phyloP scores from a whole-genome alignment of 305 asterid species.

The Fraxinus latifolia region DNA sequence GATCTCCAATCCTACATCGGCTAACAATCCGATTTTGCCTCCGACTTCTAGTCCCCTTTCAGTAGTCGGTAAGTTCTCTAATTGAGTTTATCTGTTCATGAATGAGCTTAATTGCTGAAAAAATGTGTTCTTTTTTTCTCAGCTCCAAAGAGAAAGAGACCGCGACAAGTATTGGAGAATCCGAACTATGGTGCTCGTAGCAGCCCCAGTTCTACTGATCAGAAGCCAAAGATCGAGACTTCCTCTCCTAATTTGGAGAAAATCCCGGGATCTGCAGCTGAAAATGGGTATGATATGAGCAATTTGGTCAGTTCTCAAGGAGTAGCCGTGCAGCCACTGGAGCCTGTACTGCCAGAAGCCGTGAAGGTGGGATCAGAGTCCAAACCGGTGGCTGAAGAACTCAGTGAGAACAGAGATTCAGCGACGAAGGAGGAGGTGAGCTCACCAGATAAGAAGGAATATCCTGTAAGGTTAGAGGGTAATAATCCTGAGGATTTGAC shows the following conservation, averaged over 20 bases:
- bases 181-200: slow-evolving; percentile 43
- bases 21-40: slow-evolving; percentile 32
- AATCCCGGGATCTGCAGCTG: slow-evolving; percentile 42
- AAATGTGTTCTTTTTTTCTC: slow-evolving; percentile 4
- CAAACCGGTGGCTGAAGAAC: slow-evolving; percentile 38
- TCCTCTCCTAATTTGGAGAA: slow-evolving; percentile 53
- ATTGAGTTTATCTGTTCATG: not conserved
- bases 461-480: slow-evolving; percentile 42
- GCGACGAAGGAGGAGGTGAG: slow-evolving; percentile 42
- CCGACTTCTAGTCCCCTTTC: slow-evolving; percentile 51
- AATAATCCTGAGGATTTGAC: slow-evolving; percentile 37
- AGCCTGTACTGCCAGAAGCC: slow-evolving; percentile 27
- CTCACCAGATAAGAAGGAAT: slow-evolving; percentile 54
- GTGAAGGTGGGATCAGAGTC: slow-evolving; percentile 38
- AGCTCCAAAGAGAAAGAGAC: slow-evolving; percentile 58
- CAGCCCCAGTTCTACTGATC: slow-evolving; percentile 51
- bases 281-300: slow-evolving; percentile 42
- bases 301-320: slow-evolving; percentile 36
- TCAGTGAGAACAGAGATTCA: slow-evolving; percentile 35
- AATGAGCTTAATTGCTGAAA: not conserved
- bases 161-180: slow-evolving; percentile 68
- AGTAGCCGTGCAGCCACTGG: slow-evolving; percentile 25
- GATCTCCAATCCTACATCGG: slow-evolving; percentile 50
- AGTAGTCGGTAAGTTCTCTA: slow-evolving; percentile 58
- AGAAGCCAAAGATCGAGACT: slow-evolving; percentile 51